Evolutionary conservation across 768 basidiomycete genomes (phyloP).

Genomic region (Myochromella boudieri): DNA sequence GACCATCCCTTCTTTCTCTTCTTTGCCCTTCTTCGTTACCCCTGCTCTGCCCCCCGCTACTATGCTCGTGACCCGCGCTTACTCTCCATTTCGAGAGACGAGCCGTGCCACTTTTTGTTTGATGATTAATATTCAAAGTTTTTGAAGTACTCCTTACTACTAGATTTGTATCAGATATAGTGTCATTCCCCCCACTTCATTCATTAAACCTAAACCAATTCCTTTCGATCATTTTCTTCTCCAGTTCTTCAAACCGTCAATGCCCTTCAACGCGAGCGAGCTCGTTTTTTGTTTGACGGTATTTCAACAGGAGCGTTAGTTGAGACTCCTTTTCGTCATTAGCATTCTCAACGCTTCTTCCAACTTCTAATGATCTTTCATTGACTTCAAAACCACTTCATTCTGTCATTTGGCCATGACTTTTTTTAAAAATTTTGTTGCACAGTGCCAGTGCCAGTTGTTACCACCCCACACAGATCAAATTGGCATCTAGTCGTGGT

Average conservation of each 20-base stretch:
- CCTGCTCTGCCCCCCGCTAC: conserved; percentile 11
- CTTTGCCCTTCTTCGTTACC: conserved; percentile 8
- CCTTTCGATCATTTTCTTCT: not conserved
- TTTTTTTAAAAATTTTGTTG: conserved; percentile 5
- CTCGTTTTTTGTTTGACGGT: conserved; percentile 2
- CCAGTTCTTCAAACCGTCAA: not conserved
- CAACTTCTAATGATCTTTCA: no score
- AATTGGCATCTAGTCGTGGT: conserved; percentile 17
- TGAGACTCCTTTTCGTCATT: no score
- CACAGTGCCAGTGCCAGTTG: no score
- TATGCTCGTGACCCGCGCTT: conserved; percentile 8
- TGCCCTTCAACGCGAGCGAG: not conserved
- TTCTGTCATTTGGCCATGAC: not conserved
- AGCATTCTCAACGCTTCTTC: no score
- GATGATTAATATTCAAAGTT: conserved; percentile 12
- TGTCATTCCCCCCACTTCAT: not conserved
- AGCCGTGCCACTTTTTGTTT: conserved; percentile 5
- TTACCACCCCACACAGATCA: conserved; percentile 17
- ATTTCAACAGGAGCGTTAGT: no score
- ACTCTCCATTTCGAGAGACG: no score
- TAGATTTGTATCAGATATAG: conserved; percentile 36
- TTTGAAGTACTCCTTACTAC: conserved; percentile 11
- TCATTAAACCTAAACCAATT: conserved; percentile 2
- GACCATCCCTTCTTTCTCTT: conserved; percentile 3
- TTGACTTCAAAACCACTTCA: no score